These are phyloP conservation scores for Plasmopara halstedii DNA, from an alignment of 352 stramenopile genomes.

Conservation along the genomic window DNA sequence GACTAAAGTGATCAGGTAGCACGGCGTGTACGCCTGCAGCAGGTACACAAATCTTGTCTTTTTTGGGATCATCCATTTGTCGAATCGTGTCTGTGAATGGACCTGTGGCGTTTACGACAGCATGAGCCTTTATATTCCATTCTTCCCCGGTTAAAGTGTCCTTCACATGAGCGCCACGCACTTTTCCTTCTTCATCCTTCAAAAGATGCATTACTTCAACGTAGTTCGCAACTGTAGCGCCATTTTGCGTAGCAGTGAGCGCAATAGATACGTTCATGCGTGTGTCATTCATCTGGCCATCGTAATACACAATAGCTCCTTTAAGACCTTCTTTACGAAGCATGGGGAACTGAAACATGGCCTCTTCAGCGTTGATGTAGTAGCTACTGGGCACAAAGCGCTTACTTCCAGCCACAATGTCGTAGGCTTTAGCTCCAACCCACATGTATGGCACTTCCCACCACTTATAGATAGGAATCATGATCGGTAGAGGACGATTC, in stretches of 20 bases:
- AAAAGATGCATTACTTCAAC: constrained; percentile 81
- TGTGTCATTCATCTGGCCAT: constrained; percentile 93
- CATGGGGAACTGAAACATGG: constrained; percentile 92
- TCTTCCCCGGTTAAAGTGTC: constrained; percentile 86
- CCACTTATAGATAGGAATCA: constrained; percentile 95
- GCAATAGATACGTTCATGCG: constrained; percentile 92
- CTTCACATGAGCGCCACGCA: constrained; percentile 81
- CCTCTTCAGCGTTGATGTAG: constrained; percentile 89
- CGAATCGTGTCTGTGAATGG: constrained; percentile 89
- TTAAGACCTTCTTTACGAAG: constrained; percentile 88
- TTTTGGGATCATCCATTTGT: constrained; percentile 89
- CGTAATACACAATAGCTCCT: constrained; percentile 88
- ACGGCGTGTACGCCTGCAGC: constrained; percentile 93
- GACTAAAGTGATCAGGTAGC: constrained; percentile 93
- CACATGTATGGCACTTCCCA: constrained; percentile 94
- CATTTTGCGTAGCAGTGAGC: constrained; percentile 91
- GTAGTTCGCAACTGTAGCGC: constrained; percentile 89
- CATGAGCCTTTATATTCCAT: constrained; percentile 85
- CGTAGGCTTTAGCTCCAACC: constrained; percentile 90
- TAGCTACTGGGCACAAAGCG: constrained; percentile 84
- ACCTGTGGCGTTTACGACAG: constrained; percentile 92
- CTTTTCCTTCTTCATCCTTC: constrained; percentile 82
- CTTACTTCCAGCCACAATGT: constrained; percentile 86
- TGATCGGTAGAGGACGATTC: constrained; percentile 91
- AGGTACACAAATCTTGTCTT: constrained; percentile 88